Conservation (phyloP, 2,329 filamentous ascomycete species). For the Aspergillus niger region DNA sequence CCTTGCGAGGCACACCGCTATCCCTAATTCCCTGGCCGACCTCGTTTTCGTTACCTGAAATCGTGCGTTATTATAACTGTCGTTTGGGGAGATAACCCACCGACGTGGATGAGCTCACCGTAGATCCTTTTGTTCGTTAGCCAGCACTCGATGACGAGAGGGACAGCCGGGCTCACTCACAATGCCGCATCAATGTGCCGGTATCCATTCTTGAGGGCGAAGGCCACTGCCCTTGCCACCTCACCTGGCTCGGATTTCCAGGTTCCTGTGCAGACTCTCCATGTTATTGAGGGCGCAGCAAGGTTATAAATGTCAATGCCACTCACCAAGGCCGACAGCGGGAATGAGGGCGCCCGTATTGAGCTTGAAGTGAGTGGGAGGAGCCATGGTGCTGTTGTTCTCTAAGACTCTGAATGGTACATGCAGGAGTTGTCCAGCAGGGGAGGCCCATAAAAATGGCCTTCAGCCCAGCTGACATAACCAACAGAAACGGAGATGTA, state of each 20-base stretch:
- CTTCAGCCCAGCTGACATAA: background rate
- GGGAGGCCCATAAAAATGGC: background rate
- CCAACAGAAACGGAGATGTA: background rate
- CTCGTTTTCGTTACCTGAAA: conserved; percentile 2
- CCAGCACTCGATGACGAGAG: background rate
- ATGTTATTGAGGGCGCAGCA: background rate
- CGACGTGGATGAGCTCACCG: conserved; percentile 51
- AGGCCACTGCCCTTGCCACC: conserved; percentile 34
- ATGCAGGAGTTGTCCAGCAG: background rate
- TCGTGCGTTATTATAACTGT: background rate
- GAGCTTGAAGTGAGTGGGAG: conserved; percentile 22
- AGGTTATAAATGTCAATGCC: background rate
- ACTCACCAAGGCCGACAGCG: conserved; percentile 33
- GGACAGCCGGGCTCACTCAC: conserved; percentile 24
- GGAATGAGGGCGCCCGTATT: conserved; percentile 45
- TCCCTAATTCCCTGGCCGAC: conserved; percentile 3
- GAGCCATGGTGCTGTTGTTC: background rate
- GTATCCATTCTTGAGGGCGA: conserved; percentile 42
- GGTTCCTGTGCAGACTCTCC: conserved; percentile 25
- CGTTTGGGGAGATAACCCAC: background rate
- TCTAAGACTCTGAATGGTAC: background rate
- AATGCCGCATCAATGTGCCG: conserved; percentile 42
- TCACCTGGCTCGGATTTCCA: conserved; percentile 40
- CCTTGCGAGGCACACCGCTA: background rate
- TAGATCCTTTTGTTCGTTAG: conserved; percentile 10